Percentiles rank a stretch among this genome's conserved stretches.
Conservation (phyloP, 23 red algal genomes). For the Porphyridium purpureum region DNA sequence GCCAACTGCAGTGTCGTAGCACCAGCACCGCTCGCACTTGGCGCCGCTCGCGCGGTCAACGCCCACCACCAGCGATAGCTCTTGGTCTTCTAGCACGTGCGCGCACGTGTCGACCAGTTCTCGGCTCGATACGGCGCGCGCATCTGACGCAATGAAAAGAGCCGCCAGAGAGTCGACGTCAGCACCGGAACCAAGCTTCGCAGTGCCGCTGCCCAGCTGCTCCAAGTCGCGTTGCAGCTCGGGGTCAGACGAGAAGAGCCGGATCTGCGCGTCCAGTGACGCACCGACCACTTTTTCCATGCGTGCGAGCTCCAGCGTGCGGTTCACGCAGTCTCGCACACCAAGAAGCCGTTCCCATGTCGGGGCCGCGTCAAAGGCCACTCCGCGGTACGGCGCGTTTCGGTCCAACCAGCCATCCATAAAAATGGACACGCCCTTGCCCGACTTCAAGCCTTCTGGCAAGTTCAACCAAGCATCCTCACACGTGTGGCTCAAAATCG, state of each 20-base stretch:
- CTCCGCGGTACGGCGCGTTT: no score
- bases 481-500: conserved; percentile 79
- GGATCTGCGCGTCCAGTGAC: conserved; percentile 54
- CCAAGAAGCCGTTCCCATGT: conserved; percentile 38
- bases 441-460: no score
- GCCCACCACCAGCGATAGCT: conserved; percentile 30
- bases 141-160: conserved; percentile 72
- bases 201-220: no score
- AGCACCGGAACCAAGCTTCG: no score
- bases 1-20: conserved; percentile 41
- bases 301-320: conserved; percentile 64
- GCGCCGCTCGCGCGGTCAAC: conserved; percentile 21
- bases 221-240: no score
- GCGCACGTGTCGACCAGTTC: conserved; percentile 14
- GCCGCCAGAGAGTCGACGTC: conserved; percentile 60
- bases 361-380: conserved; percentile 5
- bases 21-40: conserved; percentile 97
- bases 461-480: conserved; percentile 93
- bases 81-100: not conserved
- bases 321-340: conserved; percentile 67
- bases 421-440: conserved; percentile 45
- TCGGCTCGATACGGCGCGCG: conserved; percentile 13
- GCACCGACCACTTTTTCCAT: conserved; percentile 49
- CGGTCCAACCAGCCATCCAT: conserved; percentile 47
- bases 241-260: conserved; percentile 13